Evolutionary conservation across 2,329 filamentous ascomycete genomes (phyloP), one percentile per base, ranked within the genome.

Genomic region (Diplodia mutila): DNA sequence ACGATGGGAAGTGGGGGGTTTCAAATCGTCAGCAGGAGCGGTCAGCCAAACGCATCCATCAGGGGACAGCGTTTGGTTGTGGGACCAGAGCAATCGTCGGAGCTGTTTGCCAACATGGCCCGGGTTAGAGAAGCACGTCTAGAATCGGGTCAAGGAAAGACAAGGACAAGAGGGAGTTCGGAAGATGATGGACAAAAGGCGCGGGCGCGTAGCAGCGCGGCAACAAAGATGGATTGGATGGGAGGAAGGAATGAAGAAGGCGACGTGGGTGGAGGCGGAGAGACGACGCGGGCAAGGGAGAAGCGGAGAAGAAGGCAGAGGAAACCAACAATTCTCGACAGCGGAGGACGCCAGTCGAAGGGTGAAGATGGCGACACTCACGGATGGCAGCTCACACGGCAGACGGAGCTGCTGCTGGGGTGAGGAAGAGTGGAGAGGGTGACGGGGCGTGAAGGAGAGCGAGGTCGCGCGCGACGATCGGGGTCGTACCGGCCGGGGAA

Each of bases 21-120:
- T 51, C 32, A 34, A 53, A 27, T 49, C 23, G 52, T 49, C 37
- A 57, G 64, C 64, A 37, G 53, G 52, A 29, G 14, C 12, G 64
- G 46, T 53, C 32, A 61, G 65, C 48, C 65, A 67, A 67, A 67
- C 65, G 64, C 64, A 66, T 66, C 54, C 52, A 59, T 72, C 70
- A 64, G 71, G 71, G 72, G 72, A 73, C 71, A 65, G 71, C 71
- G 69, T 70, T 68, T 70, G 69, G 69, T 68, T 68, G 68, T 51
- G 69, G 71, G 70, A 70, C 72, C 70, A 46, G 69, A 72, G 72
- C 75, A 76, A 76, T 67, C 61, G 66, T 61, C 42, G 71, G 71
- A 77, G 76, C 78, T 80, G 77, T 80, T 80, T 80, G 78, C 79
- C 78, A 78, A 75, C 71, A 76, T 72, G 77, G 76, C 70, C 74